Percentiles rank a stretch among this genome's conserved stretches.
Conservation (phyloP, 1,284 basidiomycete genomes). For the Malassezia sp. region DNA sequence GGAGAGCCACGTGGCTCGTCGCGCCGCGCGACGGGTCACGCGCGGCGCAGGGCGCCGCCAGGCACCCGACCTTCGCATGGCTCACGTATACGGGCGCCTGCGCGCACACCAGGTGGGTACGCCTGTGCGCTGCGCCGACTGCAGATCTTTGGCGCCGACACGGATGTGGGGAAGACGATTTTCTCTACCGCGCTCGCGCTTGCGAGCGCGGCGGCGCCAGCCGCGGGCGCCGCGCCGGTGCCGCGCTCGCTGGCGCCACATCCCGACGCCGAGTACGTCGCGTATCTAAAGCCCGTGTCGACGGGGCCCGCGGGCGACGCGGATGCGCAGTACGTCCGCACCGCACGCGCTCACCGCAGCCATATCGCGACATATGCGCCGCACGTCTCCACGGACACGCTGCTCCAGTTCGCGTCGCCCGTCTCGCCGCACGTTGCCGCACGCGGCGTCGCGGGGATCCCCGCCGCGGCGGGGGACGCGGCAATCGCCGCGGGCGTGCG, state of each 20-base stretch:
- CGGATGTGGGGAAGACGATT: constrained; percentile 46
- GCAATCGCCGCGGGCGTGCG: constrained; percentile 62
- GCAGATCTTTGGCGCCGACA: constrained; percentile 45
- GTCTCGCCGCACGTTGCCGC: constrained; percentile 87
- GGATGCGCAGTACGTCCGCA: constrained; percentile 20
- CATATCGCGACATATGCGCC: constrained; percentile 28
- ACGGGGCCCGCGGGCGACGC: constrained; percentile 30
- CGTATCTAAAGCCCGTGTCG: constrained; percentile 44
- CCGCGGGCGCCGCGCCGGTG: not conserved
- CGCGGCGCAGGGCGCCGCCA: not conserved
- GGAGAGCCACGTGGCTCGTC: not conserved
- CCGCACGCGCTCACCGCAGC: constrained; percentile 1
- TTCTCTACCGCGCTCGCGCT: constrained; percentile 43
- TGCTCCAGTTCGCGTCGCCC: constrained; percentile 75
- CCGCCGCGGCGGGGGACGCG: constrained; percentile 49
- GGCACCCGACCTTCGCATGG: constrained; percentile 7
- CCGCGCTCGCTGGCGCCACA: not conserved
- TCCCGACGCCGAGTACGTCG: constrained; percentile 22
- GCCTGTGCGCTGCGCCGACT: constrained; percentile 14
- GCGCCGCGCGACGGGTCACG: not conserved
- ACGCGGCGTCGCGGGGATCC: constrained; percentile 52
- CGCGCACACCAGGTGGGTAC: constrained; percentile 6
- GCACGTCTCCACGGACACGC: constrained; percentile 55
- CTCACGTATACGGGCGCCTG: not conserved
- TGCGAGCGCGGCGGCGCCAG: constrained; percentile 26